Conservation (phyloP, 208 protist genomes). For the Borovskyia barvae region DNA sequence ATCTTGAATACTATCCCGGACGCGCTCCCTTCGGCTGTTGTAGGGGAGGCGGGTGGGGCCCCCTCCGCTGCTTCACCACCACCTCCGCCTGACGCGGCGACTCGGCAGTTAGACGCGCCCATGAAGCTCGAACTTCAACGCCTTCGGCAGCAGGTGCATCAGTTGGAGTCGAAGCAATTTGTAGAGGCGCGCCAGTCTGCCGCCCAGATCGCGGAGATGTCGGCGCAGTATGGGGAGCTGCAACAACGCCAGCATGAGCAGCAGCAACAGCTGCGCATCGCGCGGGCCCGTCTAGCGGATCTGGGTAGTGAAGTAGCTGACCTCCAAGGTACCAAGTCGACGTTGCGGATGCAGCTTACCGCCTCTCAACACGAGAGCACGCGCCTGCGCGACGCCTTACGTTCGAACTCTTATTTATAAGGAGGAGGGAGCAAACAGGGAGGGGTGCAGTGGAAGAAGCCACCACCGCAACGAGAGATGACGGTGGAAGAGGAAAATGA, state of each 20-base stretch:
- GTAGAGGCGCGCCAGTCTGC: conserved; percentile 19
- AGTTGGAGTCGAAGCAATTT: conserved; percentile 20
- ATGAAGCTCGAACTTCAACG: conserved; percentile 19
- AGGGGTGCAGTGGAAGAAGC: no score
- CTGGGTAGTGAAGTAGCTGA: conserved; percentile 17
- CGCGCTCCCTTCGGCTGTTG: no score
- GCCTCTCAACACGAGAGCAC: conserved; percentile 20
- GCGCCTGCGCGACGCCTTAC: conserved; percentile 31
- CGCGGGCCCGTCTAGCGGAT: conserved; percentile 15
- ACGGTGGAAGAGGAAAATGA: no score
- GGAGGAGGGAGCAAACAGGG: no score
- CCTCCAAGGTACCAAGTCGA: conserved; percentile 28
- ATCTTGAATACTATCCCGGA: no score
- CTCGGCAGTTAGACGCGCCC: no score
- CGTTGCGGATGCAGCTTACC: conserved; percentile 37
- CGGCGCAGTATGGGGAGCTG: conserved; percentile 17
- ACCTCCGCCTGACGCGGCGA: no score
- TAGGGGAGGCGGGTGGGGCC: no score
- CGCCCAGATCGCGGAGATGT: conserved; percentile 12
- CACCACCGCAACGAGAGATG: no score
- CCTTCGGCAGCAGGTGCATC: conserved; percentile 24
- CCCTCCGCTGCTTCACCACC: no score
- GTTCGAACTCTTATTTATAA: no score
- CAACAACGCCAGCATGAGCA: conserved; percentile 20
- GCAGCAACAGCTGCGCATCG: conserved; percentile 14